Evolutionary conservation across 2,329 filamentous ascomycete species (phyloP), one percentile per base, ranked within the genome.

Genomic region (Metarhizium guizhouense): DNA sequence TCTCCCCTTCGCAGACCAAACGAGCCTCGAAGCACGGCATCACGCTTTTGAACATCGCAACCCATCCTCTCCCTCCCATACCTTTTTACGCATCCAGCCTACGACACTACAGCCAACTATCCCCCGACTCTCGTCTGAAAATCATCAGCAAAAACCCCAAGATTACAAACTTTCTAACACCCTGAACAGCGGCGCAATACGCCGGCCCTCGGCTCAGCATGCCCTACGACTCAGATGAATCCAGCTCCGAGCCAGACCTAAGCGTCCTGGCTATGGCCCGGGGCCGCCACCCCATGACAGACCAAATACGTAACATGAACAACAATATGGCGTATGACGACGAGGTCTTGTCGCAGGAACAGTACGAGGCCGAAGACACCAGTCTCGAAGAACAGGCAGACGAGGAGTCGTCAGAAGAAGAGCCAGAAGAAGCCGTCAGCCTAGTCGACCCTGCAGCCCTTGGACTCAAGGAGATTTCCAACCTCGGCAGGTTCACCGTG

Each of bases 401-500:
- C 29, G 60, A 63, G 18, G 70, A 73, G 36, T 70, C 72, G 25
- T 67, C 63, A 14, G 67, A 64, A 11, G 70, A 65, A 10, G 69
- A 69, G 3, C 68, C 71, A 6, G 71, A 74, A 34, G 71, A 72
- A 25, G 65, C 64, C 18, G 60, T 65, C 4, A 65, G 68, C 1
- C 80, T 85, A 53, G 76, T 84, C 55, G 74, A 83, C 14, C 72
- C 76, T 18, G 77, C 77, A 18, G 67, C 78, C 11, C 77, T 68
- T 56, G 71, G 85, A 47, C 75, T 93, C 59, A 92, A 91, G 68
- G 90, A 94, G 67, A 93, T 94, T 67, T 90, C 87, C 63, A 91
- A 90, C 59, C 78, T 94, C 20, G 89, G 88, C 36, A 87, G 85
- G 60, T 93, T 90, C 77, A 92, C 87, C 11, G 88, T 93, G 62